Evolutionary conservation across 108 stramenopile species (phyloP), one percentile per base, ranked within the genome.

Genomic region (Pseudonitzschia delicatissima): DNA sequence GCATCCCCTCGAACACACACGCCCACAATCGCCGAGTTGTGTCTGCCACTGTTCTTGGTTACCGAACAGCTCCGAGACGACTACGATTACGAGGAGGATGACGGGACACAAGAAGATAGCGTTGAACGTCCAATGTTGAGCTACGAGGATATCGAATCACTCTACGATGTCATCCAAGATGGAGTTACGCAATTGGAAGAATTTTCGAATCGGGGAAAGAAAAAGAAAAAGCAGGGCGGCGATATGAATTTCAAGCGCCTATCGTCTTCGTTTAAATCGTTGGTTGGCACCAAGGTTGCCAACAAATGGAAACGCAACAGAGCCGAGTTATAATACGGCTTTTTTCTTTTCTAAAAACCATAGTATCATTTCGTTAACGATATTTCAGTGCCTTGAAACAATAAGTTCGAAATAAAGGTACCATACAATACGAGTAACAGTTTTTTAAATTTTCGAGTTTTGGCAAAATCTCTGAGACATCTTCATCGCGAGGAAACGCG

Each of bases 291-390:
- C 5, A 81, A 81, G 44, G 80, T 81, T 27, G 81, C 71, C 5
- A 71, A 71, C 66, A 82, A 82, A 37, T 82, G 81, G 81, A 78
- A 76, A 61, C 64, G 81, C 5, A 82, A 78, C 69, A 55, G 81
- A 72, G 64, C 74, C 26, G 81, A 82, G 48, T 66, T 82, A 23
- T 79, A n/a, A n/a, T n/a, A n/a, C n/a, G n/a, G n/a, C n/a, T n/a
- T n/a, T n/a, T n/a, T n/a, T n/a, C n/a, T n/a, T n/a, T n/a, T n/a
- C n/a, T n/a, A n/a, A n/a, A n/a, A n/a, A n/a, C n/a, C n/a, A n/a
- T n/a, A n/a, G n/a, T n/a, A n/a, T n/a, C n/a, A n/a, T n/a, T n/a
- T n/a, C n/a, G n/a, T n/a, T n/a, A n/a, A n/a, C n/a, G n/a, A n/a
- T n/a, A n/a, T n/a, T n/a, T n/a, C n/a, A n/a, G n/a, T n/a, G n/a